phyloP scores from a whole-genome alignment of 1,284 basidiomycete genomes.

The Tylopilus sp. region DNA sequence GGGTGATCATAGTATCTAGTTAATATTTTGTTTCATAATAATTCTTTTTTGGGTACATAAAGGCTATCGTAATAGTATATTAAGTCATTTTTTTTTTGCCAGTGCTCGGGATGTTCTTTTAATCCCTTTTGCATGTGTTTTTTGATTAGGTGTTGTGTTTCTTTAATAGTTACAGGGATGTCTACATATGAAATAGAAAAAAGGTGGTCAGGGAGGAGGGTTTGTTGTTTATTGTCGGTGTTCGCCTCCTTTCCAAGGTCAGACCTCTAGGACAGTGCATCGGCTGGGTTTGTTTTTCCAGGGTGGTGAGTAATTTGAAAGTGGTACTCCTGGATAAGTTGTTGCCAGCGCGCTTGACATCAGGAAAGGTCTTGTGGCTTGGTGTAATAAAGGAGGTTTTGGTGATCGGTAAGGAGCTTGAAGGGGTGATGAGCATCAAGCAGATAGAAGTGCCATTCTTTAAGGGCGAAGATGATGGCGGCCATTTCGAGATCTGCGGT shows the following conservation, averaged over 20 bases:
- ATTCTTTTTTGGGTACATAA: too few relatives aligned
- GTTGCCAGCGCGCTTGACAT: neutral
- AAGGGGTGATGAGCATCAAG: neutral
- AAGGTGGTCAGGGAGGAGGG: neutral
- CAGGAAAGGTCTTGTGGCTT: neutral
- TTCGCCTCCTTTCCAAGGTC: conserved; percentile 1
- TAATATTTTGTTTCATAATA: too few relatives aligned
- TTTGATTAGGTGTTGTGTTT: too few relatives aligned
- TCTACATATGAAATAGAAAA: too few relatives aligned
- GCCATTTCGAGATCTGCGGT: neutral
- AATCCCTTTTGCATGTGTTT: too few relatives aligned
- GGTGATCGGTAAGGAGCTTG: neutral
- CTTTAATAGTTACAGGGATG: too few relatives aligned
- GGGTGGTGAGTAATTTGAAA: neutral
- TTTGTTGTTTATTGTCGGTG: neutral
- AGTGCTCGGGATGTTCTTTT: too few relatives aligned
- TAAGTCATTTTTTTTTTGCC: too few relatives aligned
- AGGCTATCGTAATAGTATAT: too few relatives aligned
- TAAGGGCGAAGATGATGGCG: neutral
- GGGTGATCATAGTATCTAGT: too few relatives aligned
- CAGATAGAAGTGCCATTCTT: neutral
- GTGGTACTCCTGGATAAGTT: neutral
- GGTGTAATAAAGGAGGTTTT: conserved; percentile 1
- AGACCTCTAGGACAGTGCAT: conserved; percentile 4
- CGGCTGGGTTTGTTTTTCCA: neutral